phyloP scores from a whole-genome alignment of 2,329 filamentous ascomycete species.

The Chaetomiaceae sp. region DNA sequence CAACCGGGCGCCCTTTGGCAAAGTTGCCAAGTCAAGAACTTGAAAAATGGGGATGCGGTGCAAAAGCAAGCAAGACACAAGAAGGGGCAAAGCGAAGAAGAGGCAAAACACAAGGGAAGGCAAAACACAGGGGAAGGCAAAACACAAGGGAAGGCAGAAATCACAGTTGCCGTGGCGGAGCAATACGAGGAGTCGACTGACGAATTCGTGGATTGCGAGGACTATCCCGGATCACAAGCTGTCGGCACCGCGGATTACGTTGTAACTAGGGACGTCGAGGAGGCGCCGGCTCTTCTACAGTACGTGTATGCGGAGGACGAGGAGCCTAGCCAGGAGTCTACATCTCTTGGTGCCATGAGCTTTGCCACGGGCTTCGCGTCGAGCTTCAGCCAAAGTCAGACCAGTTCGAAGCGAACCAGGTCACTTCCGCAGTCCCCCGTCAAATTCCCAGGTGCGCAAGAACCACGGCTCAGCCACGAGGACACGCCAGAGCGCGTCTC shows the following conservation, averaged over 20 bases:
- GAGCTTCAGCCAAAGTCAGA: conserved; percentile 10
- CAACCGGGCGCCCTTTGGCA: no score
- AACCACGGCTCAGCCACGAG: conserved; percentile 12
- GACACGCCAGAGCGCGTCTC: conserved; percentile 13
- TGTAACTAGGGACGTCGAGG: conserved; percentile 1
- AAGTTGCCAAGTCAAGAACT: no score
- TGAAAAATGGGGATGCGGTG: no score
- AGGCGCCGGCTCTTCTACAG: conserved; percentile 17
- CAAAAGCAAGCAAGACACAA: no score
- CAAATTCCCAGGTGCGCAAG: conserved; percentile 14
- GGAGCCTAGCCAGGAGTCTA: conserved; percentile 14
- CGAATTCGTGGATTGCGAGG: conserved; percentile 18
- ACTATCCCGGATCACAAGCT: conserved; percentile 14
- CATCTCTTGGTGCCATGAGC: conserved; percentile 16
- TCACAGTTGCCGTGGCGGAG: no score
- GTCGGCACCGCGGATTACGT: conserved; percentile 14
- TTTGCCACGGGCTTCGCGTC: conserved; percentile 19
- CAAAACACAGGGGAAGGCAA: no score
- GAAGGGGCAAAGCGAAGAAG: no score
- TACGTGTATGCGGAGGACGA: conserved; percentile 17
- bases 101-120: no score
- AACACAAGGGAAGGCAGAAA: no score
- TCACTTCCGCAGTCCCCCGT: conserved; percentile 15
- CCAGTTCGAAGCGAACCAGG: conserved; percentile 17
- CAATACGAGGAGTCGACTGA: conserved; percentile 7